phyloP scores from a whole-genome alignment of 495 filamentous ascomycete genomes.

The Xylaria bambusicola region DNA sequence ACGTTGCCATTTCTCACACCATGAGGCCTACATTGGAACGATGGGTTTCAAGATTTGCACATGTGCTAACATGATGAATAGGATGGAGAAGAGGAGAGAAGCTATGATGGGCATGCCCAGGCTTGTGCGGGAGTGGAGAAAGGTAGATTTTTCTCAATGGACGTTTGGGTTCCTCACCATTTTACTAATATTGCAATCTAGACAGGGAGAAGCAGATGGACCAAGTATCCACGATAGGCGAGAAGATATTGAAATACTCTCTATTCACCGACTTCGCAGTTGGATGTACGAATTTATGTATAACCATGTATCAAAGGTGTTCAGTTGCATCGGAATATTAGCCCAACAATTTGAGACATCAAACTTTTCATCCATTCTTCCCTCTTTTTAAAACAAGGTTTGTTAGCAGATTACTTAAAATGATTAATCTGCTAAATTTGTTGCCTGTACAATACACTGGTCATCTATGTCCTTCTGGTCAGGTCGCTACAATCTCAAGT shows the following conservation, averaged over 20 bases:
- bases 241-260: background rate
- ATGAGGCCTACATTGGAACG: background rate
- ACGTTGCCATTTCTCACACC: conserved; percentile 37
- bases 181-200: conserved; percentile 36
- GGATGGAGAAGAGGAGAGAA: conserved; percentile 82
- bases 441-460: too few relatives aligned
- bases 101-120: conserved; percentile 94
- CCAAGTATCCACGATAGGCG: conserved; percentile 76
- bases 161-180: conserved; percentile 19
- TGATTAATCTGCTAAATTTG: too few relatives aligned
- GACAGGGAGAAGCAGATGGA: conserved; percentile 87
- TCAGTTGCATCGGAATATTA: conserved; percentile 1
- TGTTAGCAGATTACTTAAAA: too few relatives aligned
- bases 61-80: conserved; percentile 34
- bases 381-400: too few relatives aligned
- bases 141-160: conserved; percentile 57
- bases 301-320: conserved; percentile 21
- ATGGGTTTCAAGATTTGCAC: background rate
- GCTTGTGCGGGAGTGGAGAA: conserved; percentile 89
- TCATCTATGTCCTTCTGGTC: too few relatives aligned
- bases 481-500: too few relatives aligned
- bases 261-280: conserved; percentile 21
- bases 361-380: too few relatives aligned
- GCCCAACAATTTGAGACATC: background rate
- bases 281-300: conserved; percentile 34